Percentiles rank a stretch among this genome's conserved stretches.
These are phyloP conservation scores for Eutypella sp. DNA, from an alignment of 2,329 filamentous ascomycete genomes.

Conservation along the genomic window DNA sequence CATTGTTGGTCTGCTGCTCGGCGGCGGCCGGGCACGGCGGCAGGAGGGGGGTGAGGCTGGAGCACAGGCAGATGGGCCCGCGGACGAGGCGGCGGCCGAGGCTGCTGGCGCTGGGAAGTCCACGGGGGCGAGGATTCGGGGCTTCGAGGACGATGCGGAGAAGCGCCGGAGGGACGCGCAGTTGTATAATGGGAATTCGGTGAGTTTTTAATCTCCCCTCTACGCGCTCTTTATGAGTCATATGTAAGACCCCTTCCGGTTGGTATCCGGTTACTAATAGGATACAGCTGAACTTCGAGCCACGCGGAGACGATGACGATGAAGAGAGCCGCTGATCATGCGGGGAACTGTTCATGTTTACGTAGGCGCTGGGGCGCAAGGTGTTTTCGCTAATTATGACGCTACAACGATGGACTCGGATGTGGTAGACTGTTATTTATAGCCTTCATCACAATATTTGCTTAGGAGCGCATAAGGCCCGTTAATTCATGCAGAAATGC, in stretches of 20 bases:
- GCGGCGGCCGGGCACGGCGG: constrained; percentile 7
- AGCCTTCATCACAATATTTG: too few species aligned
- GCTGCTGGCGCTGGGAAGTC: too few species aligned
- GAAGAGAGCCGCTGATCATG: constrained; percentile 13
- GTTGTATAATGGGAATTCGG: constrained; percentile 89
- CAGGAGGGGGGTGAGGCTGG: background rate
- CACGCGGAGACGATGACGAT: constrained; percentile 56
- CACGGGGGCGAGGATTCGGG: constrained; percentile 34
- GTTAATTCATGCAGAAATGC: too few species aligned
- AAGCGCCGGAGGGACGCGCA: constrained; percentile 56
- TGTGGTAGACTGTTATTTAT: background rate
- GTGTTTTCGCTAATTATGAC: background rate
- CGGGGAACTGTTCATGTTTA: background rate
- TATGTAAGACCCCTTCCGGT: background rate
- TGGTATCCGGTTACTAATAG: constrained; percentile 21
- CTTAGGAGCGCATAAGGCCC: too few species aligned
- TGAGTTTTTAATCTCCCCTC: constrained; percentile 36
- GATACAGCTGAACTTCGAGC: constrained; percentile 61
- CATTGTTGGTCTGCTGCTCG: constrained; percentile 17
- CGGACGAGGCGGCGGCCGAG: too few species aligned
- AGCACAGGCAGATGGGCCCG: too few species aligned
- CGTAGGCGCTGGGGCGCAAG: background rate
- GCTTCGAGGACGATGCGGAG: constrained; percentile 49
- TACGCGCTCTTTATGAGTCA: background rate
- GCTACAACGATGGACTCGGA: too few species aligned